Evolutionary conservation across 306 rosid genomes (phyloP).

Genomic region (Vicia faba): DNA sequence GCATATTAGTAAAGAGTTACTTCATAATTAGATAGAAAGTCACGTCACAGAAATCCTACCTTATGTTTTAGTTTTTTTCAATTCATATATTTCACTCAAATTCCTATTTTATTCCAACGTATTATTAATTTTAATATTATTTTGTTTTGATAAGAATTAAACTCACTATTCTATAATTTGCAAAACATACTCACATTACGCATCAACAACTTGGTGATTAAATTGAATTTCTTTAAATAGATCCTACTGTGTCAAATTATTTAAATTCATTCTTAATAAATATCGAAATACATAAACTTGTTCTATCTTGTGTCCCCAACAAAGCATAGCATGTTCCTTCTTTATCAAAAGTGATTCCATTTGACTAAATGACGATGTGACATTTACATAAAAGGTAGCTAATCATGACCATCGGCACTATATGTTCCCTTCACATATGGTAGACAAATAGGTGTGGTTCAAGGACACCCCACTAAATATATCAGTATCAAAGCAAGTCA

Average conservation of each 20-base stretch:
- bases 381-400: slow-evolving; percentile 37
- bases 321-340: not conserved
- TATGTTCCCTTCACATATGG: slow-evolving; percentile 47
- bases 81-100: too few species aligned
- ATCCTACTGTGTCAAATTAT: not conserved
- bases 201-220: too few species aligned
- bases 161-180: too few species aligned
- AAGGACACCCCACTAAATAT: slow-evolving; percentile 17
- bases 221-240: too few species aligned
- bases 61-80: too few species aligned
- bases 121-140: too few species aligned
- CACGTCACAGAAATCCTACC: too few species aligned
- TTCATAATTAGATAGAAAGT: too few species aligned
- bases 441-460: slow-evolving; percentile 38
- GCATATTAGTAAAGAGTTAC: too few species aligned
- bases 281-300: not conserved
- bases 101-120: too few species aligned
- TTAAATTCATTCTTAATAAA: not conserved
- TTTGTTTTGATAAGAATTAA: too few species aligned
- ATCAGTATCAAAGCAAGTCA: slow-evolving; percentile 30
- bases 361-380: slow-evolving; percentile 29
- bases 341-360: slow-evolving; percentile 42
- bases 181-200: too few species aligned
- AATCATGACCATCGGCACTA: slow-evolving; percentile 47
- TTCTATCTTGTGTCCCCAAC: not conserved